These are phyloP conservation scores for Gossypium mustelinum DNA, from an alignment of 345 rosid genomes.

Conservation along the genomic window DNA sequence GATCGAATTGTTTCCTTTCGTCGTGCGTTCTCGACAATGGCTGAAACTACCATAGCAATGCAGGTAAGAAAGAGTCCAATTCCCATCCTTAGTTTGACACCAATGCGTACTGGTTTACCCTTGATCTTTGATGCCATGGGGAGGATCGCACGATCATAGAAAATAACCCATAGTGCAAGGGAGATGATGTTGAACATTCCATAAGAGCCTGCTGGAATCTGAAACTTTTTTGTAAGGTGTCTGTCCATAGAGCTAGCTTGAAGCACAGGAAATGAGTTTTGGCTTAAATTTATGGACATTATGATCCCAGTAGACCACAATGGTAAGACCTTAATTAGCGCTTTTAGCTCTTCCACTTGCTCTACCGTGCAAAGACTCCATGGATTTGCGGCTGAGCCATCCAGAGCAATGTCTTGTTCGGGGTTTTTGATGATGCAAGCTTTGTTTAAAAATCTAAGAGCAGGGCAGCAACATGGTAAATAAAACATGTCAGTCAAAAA, in stretches of 20 bases:
- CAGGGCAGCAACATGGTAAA: not conserved
- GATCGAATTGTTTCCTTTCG: constrained; percentile 51
- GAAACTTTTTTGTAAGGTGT: constrained; percentile 48
- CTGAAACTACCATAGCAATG: constrained; percentile 62
- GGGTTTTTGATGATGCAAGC: constrained; percentile 55
- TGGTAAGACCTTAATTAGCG: constrained; percentile 58
- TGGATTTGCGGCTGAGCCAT: constrained; percentile 60
- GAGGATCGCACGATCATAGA: constrained; percentile 65
- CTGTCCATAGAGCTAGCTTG: constrained; percentile 77
- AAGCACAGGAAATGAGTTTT: constrained; percentile 51
- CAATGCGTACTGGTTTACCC: constrained; percentile 48
- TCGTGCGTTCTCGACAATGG: constrained; percentile 50
- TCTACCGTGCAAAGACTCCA: constrained; percentile 76
- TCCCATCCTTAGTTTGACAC: constrained; percentile 67
- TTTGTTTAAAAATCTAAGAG: constrained; percentile 61
- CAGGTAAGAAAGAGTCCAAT: constrained; percentile 52
- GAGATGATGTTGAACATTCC: constrained; percentile 45
- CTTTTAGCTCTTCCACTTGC: constrained; percentile 80
- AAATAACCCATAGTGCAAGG: constrained; percentile 45
- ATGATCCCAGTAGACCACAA: constrained; percentile 74
- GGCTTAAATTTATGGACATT: constrained; percentile 58
- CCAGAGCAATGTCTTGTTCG: constrained; percentile 41
- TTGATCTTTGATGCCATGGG: constrained; percentile 63
- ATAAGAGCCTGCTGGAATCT: constrained; percentile 75
- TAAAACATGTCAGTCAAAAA: not conserved